Evolutionary conservation across 208 protist genomes (phyloP).

Genomic region (Jaenimonas drosophilae): DNA sequence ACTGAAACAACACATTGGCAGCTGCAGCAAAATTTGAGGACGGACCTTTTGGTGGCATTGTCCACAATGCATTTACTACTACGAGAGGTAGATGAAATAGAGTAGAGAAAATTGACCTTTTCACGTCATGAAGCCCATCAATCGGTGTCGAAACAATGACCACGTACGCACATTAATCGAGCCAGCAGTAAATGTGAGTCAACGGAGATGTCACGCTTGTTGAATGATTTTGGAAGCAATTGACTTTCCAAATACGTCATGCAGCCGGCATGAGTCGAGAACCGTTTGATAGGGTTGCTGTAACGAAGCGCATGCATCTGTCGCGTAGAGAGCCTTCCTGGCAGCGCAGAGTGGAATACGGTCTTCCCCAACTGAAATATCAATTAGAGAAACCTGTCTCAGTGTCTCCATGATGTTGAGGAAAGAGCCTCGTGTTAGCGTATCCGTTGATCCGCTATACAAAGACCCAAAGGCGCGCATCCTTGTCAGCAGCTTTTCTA

Average conservation of each 20-base stretch:
- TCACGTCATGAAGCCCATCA: background rate
- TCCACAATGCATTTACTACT: background rate
- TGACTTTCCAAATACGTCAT: conserved; percentile 51
- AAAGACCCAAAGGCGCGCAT: conserved; percentile 14
- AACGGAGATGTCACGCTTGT: no score
- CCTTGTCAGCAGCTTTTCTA: conserved; percentile 42
- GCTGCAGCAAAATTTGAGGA: conserved; percentile 54
- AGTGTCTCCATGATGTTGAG: conserved; percentile 63
- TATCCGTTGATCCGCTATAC: background rate
- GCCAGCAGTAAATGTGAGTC: no score
- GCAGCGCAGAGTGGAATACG: conserved; percentile 47
- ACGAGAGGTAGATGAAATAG: background rate
- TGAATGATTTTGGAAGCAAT: conserved; percentile 9
- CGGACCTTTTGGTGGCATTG: conserved; percentile 1
- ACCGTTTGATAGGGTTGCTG: conserved; percentile 77
- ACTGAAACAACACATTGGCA: conserved; percentile 77
- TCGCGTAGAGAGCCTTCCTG: conserved; percentile 34
- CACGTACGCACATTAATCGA: no score
- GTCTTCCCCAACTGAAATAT: conserved; percentile 70
- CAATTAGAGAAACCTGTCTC: conserved; percentile 67
- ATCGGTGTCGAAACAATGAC: no score
- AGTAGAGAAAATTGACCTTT: background rate
- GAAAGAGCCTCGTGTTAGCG: conserved; percentile 20
- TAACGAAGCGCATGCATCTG: conserved; percentile 60
- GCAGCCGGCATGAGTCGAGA: conserved; percentile 65